A percentile compares a stretch with the other conserved stretches of the same genome.
Conservation (phyloP, 805 yeast species). For the Ogataea henricii region DNA sequence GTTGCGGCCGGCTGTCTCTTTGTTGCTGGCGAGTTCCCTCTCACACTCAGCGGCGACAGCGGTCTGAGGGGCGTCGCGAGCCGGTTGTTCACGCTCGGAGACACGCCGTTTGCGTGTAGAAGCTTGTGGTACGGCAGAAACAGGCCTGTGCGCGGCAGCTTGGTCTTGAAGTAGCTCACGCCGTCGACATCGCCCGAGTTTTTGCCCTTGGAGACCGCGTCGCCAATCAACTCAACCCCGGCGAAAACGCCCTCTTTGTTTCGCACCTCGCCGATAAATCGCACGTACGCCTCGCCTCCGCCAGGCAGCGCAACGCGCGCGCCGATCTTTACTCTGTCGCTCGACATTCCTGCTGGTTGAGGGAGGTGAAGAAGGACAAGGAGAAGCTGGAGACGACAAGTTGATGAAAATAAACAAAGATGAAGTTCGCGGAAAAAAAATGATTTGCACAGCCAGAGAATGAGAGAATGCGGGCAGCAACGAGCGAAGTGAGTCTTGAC, state of each 20-base stretch:
- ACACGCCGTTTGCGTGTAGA: constrained; percentile 22
- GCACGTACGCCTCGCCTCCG: constrained; percentile 65
- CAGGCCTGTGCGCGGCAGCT: constrained; percentile 67
- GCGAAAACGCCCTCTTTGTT: constrained; percentile 78
- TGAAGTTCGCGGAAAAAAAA: neutral
- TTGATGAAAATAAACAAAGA: neutral
- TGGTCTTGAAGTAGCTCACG: constrained; percentile 63
- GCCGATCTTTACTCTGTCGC: constrained; percentile 16
- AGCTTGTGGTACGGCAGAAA: constrained; percentile 62
- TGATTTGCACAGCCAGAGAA: neutral
- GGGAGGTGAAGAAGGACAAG: neutral
- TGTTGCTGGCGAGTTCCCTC: constrained; percentile 14
- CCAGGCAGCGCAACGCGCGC: constrained; percentile 52
- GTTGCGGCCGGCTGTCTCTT: constrained; percentile 12
- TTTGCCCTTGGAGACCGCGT: constrained; percentile 66
- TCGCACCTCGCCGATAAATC: constrained; percentile 71
- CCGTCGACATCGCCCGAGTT: constrained; percentile 86
- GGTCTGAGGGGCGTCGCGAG: constrained; percentile 14
- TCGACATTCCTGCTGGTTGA: neutral
- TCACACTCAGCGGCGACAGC: constrained; percentile 9
- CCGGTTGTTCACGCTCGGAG: neutral
- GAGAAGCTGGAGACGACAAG: neutral
- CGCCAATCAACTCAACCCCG: constrained; percentile 83
- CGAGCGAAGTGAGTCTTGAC: too few relatives aligned
- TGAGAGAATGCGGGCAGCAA: neutral